Conservation (phyloP, 768 basidiomycete genomes). For the Termitomyces eurrhizus region DNA sequence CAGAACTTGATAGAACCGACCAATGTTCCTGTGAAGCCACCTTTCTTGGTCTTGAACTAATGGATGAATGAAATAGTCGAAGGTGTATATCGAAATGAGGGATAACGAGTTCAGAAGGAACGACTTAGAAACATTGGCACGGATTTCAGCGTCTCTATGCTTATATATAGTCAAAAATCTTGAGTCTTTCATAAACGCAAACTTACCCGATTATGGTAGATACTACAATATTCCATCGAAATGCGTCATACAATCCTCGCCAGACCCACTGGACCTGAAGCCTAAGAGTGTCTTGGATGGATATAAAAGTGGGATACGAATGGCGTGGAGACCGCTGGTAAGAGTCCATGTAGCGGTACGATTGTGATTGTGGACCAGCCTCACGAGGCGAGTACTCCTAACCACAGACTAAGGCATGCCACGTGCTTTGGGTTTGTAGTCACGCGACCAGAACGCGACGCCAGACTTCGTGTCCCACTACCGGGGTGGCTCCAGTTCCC, state of each 20-base stretch:
- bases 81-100: conserved; percentile 68
- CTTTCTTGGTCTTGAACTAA: conserved; percentile 57
- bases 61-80: conserved; percentile 68
- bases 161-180: conserved; percentile 5
- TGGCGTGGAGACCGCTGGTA: conserved; percentile 39
- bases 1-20: conserved; percentile 71
- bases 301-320: conserved; percentile 67
- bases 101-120: conserved; percentile 69
- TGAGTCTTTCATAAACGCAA: not conserved
- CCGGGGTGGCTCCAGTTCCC: not conserved
- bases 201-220: conserved; percentile 53
- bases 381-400: conserved; percentile 18
- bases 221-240: conserved; percentile 66
- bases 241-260: conserved; percentile 65
- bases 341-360: conserved; percentile 22
- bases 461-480: no score
- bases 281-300: conserved; percentile 52
- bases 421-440: conserved; percentile 12
- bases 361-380: conserved; percentile 17
- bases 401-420: conserved; percentile 30
- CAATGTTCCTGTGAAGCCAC: conserved; percentile 70
- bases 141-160: conserved; percentile 70
- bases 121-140: conserved; percentile 71
- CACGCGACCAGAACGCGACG: conserved; percentile 3
- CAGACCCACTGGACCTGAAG: conserved; percentile 59